Conservation (phyloP, 139 green algal species). For the Edaphochlamys debaryana region DNA sequence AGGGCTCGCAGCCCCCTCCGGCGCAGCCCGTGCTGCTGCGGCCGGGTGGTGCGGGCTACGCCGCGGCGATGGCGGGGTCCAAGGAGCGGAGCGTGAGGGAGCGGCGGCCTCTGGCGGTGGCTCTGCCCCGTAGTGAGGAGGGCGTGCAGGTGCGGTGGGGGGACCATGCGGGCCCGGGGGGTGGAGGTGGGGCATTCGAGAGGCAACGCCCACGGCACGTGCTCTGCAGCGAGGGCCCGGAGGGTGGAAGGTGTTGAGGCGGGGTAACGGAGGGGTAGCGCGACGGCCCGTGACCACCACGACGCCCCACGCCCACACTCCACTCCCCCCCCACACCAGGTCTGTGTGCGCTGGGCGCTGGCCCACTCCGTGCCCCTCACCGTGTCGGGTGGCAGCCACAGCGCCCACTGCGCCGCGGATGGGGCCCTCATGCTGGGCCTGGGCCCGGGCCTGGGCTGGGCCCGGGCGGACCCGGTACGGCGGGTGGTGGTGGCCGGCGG, state of each 20-base stretch:
- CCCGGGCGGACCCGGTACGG: not conserved
- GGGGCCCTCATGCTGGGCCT: conserved; percentile 2
- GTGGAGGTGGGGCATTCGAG: no score
- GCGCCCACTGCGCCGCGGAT: conserved; percentile 1
- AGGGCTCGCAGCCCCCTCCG: not conserved
- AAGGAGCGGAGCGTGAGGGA: not conserved
- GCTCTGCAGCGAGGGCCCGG: no score
- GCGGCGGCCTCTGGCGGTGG: not conserved
- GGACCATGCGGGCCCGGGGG: no score
- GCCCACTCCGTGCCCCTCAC: not conserved
- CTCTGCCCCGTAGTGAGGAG: not conserved
- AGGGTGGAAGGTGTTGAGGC: no score
- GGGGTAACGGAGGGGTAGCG: no score
- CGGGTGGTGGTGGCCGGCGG: not conserved
- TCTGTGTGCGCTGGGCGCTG: not conserved
- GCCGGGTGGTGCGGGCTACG: not conserved
- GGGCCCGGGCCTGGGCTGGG: not conserved
- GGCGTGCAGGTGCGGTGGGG: not conserved
- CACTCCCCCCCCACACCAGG: no score
- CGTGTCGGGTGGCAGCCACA: not conserved
- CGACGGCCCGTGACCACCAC: no score
- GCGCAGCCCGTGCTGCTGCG: not conserved
- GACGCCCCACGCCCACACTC: no score
- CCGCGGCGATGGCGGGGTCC: not conserved
- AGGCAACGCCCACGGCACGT: no score